Evolutionary conservation across 148 eudicot species (phyloP).

Genomic region (Pouteria glomerata): DNA sequence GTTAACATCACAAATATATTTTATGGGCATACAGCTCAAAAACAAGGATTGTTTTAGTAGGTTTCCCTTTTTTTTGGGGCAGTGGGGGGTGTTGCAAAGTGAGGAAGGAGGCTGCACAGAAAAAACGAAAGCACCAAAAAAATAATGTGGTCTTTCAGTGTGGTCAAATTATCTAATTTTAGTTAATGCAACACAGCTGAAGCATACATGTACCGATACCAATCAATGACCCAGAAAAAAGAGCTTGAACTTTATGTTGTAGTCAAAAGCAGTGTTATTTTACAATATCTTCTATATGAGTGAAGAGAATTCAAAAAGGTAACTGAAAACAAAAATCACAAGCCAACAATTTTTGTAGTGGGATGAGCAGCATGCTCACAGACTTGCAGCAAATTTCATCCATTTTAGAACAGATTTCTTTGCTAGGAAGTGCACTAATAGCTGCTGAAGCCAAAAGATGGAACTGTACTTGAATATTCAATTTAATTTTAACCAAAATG

Average conservation of each 20-base stretch:
- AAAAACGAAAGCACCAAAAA: slow-evolving; percentile 1
- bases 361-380: neutral
- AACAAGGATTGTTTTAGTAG: too few species aligned
- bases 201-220: neutral
- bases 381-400: neutral
- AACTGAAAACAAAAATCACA: neutral
- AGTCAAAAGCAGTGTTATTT: neutral
- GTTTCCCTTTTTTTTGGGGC: too few species aligned
- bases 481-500: neutral
- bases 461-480: neutral
- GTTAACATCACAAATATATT: neutral
- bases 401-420: neutral
- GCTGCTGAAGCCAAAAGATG: neutral
- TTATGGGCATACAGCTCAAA: neutral
- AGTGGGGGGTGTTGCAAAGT: too few species aligned
- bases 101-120: neutral
- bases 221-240: neutral
- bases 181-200: neutral
- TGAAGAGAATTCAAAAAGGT: neutral
- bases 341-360: neutral
- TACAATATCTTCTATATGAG: neutral
- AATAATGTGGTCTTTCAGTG: slow-evolving; percentile 1
- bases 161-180: neutral
- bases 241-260: neutral
- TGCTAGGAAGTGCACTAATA: neutral